Evolutionary conservation across 2,329 filamentous ascomycete species (phyloP).

Genomic region (Huntiella decipiens): DNA sequence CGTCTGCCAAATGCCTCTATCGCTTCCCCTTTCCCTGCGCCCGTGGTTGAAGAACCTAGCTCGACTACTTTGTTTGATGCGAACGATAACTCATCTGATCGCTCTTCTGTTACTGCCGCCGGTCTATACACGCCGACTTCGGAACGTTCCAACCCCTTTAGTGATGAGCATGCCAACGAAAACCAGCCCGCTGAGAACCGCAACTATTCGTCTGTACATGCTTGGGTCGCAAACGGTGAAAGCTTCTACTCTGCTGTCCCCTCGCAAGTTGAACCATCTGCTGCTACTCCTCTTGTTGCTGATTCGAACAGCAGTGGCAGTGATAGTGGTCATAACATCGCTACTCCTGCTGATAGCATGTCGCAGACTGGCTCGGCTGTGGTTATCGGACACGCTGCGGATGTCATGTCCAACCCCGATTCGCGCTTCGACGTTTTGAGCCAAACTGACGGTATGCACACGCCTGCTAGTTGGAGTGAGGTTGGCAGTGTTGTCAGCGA

Average conservation of each 20-base stretch:
- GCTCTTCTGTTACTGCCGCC: constrained; percentile 4
- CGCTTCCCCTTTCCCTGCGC: not conserved
- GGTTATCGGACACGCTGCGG: constrained; percentile 19
- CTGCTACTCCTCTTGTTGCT: constrained; percentile 32
- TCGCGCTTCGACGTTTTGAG: constrained; percentile 38
- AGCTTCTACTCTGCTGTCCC: constrained; percentile 44
- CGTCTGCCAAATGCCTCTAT: not conserved
- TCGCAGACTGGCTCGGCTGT: constrained; percentile 7
- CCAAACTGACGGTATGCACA: constrained; percentile 38
- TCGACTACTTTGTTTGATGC: constrained; percentile 18
- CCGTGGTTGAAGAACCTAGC: too few species aligned
- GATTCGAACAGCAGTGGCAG: constrained; percentile 27
- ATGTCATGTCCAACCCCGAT: constrained; percentile 35
- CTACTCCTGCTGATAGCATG: constrained; percentile 9
- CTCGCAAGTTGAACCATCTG: constrained; percentile 19
- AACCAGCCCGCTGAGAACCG: constrained; percentile 17
- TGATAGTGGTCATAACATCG: constrained; percentile 22
- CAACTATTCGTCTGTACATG: constrained; percentile 42
- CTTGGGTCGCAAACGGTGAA: constrained; percentile 36
- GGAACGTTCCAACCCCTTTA: constrained; percentile 7
- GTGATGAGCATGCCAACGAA: constrained; percentile 2
- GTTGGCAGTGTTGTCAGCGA: constrained; percentile 44
- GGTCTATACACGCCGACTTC: constrained; percentile 4
- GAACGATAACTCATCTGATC: constrained; percentile 2
- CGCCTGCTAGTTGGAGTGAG: constrained; percentile 45